Conservation (phyloP, 306 rosid species). For the Begonia peltatifolia region DNA sequence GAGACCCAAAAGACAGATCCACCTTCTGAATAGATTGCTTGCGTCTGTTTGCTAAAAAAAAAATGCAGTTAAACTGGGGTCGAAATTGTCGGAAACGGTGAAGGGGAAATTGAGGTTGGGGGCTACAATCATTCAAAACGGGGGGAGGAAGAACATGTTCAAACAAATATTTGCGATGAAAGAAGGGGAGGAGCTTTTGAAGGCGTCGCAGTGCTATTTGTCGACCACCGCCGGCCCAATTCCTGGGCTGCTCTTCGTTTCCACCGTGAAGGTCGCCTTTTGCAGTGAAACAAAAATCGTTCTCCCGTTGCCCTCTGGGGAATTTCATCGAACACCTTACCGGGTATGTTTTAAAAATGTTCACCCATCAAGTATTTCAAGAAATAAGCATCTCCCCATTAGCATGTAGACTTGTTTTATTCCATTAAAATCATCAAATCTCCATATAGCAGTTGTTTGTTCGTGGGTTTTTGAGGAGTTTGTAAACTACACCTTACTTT, state of each 20-base stretch:
- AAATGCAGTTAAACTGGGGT: slow-evolving; percentile 52
- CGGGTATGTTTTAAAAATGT: slow-evolving; percentile 23
- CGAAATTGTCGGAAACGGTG: slow-evolving; percentile 44
- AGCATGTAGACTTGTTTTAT: background rate
- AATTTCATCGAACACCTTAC: slow-evolving; percentile 33
- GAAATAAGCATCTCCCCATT: background rate
- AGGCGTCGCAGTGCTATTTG: slow-evolving; percentile 77
- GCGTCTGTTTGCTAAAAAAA: background rate
- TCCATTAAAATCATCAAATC: background rate
- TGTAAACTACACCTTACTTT: background rate
- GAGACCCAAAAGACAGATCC: slow-evolving; percentile 1
- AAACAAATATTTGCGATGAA: slow-evolving; percentile 44
- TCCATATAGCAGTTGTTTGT: no score
- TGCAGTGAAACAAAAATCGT: slow-evolving; percentile 51
- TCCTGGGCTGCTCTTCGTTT: slow-evolving; percentile 65
- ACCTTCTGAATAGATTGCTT: slow-evolving; percentile 3
- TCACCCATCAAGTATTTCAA: background rate
- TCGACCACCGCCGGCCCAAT: slow-evolving; percentile 71
- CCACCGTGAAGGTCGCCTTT: slow-evolving; percentile 55
- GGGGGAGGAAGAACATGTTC: slow-evolving; percentile 65
- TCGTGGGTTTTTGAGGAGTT: no score
- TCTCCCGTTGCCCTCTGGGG: slow-evolving; percentile 30
- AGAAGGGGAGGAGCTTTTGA: slow-evolving; percentile 59
- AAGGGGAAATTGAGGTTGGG: slow-evolving; percentile 75
- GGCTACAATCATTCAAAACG: slow-evolving; percentile 46